A percentile compares a stretch with the other conserved stretches of the same genome.
phyloP scores from a whole-genome alignment of 495 filamentous ascomycete genomes.

The Cudoniella acicularis region DNA sequence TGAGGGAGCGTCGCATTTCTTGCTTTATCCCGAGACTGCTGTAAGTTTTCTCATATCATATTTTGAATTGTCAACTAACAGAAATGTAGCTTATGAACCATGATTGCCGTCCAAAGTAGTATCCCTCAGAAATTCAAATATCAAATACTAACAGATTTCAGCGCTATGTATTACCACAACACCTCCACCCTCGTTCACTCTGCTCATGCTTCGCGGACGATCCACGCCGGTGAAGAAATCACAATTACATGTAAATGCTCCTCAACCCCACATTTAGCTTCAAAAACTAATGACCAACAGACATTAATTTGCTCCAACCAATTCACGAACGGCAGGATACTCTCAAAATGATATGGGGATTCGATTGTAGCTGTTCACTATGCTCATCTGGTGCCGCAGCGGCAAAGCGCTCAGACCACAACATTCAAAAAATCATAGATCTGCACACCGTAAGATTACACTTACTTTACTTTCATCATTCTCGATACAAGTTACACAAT shows the following conservation, averaged over 20 bases:
- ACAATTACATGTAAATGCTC: constrained; percentile 22
- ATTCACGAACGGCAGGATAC: constrained; percentile 6
- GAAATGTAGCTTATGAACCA: constrained; percentile 20
- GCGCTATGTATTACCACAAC: constrained; percentile 21
- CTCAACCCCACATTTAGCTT: background rate
- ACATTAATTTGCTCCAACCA: constrained; percentile 20
- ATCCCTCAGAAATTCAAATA: background rate
- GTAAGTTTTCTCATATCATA: constrained; percentile 1
- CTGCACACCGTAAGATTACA: background rate
- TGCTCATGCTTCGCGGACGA: constrained; percentile 19
- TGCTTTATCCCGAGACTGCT: constrained; percentile 23
- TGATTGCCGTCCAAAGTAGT: constrained; percentile 25
- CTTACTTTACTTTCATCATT: background rate
- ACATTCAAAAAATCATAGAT: constrained; percentile 9
- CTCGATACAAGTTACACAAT: background rate
- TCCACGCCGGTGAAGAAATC: constrained; percentile 21
- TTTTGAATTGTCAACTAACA: background rate
- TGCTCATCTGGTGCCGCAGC: constrained; percentile 6
- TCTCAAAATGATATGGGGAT: constrained; percentile 14
- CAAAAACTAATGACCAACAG: constrained; percentile 5
- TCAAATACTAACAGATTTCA: background rate
- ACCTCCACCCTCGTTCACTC: constrained; percentile 16
- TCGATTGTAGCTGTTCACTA: constrained; percentile 16
- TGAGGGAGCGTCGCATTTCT: constrained; percentile 18
- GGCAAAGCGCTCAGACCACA: constrained; percentile 8